A percentile compares a stretch with the other conserved stretches of the same genome.
Evolutionary conservation across 2,329 filamentous ascomycete species (phyloP).

Genomic region (Aureobasidium sp.): DNA sequence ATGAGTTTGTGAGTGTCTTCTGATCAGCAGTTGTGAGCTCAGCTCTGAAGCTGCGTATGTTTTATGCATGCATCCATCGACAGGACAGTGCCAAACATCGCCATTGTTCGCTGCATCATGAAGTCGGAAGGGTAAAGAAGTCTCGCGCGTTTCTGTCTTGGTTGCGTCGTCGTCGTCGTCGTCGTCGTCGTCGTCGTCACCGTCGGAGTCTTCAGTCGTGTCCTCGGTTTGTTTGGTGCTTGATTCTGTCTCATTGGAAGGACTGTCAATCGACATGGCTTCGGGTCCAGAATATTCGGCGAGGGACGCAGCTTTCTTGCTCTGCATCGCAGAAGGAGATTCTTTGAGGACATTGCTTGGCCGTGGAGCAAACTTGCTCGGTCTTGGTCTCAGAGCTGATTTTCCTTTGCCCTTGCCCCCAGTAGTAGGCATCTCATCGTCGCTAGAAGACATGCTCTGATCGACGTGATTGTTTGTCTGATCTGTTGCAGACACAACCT

Average conservation of each 20-base stretch:
- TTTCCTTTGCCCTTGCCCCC: conserved; percentile 26
- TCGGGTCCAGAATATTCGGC: conserved; percentile 28
- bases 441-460: not conserved
- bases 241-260: not conserved
- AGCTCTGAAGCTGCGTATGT: conserved; percentile 56
- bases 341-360: not conserved
- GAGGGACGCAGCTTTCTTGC: not conserved
- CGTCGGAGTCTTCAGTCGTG: not conserved
- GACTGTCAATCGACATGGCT: conserved; percentile 24
- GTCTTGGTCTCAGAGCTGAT: conserved; percentile 28
- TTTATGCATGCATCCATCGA: conserved; percentile 57
- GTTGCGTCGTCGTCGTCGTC: not conserved
- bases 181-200: not conserved
- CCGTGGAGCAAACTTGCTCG: conserved; percentile 22
- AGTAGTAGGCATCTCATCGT: not conserved
- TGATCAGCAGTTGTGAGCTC: conserved; percentile 51
- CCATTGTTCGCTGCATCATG: conserved; percentile 8
- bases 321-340: not conserved
- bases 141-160: not conserved
- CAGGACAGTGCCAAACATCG: conserved; percentile 60
- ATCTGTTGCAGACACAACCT: not conserved
- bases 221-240: conserved; percentile 15
- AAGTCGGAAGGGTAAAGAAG: not conserved
- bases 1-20: conserved; percentile 56
- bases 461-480: not conserved